Base-by-base conservation (phyloP, 768 basidiomycete genomes). In the Paxillus involutus region DNA sequence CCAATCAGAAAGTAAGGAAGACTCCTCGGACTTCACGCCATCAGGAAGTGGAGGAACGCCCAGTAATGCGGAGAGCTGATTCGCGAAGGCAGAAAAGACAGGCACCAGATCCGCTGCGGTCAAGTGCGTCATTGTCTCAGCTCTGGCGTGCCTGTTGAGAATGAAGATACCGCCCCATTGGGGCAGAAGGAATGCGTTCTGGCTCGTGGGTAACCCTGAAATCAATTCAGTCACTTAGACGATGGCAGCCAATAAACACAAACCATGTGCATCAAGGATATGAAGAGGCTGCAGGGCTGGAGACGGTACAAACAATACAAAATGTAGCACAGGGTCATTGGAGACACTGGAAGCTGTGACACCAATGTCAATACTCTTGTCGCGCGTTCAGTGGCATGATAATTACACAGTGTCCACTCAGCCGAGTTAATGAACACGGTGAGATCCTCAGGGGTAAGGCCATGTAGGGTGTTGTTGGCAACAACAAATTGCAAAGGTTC, bases 351-450 rank as follows among this genome's bases (percentile, higher is more conserved):
- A 96, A 11, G 95, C 95, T 98, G 61, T 32, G 39, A 39, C 29
- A 12, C 6, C 40, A 30, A 17, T 0, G 49, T 62, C 51, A 64
- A 53, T 45, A 47, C 1, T 26, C 45, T 42, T 41, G 24, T 44
- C 24, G 43, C 6, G 4, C 16, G 3, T 58, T 7, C 37, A 44
- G 24, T 30, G 33, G 60, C 77, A 62, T 62, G 37, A 52, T 50
- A 60, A 29, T 66, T 61, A 94, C 95, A 94, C 46, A 99, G 66
- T 12, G 88, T 89, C 97, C 97, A 99, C 65, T 94, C 88, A 4
- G 94, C 97, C 6, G 93, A 93, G 64, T 99, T 99, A 40, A 99
- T 79, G 64, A 99, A 99, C 0, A 95, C 86, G 13, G 89, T 94
- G 54, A 97, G 77, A 63, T 96, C 86, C 59, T 94, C 94, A 47